Conservation (phyloP, 176 grass and related monocot species). For the Secale cereale region DNA sequence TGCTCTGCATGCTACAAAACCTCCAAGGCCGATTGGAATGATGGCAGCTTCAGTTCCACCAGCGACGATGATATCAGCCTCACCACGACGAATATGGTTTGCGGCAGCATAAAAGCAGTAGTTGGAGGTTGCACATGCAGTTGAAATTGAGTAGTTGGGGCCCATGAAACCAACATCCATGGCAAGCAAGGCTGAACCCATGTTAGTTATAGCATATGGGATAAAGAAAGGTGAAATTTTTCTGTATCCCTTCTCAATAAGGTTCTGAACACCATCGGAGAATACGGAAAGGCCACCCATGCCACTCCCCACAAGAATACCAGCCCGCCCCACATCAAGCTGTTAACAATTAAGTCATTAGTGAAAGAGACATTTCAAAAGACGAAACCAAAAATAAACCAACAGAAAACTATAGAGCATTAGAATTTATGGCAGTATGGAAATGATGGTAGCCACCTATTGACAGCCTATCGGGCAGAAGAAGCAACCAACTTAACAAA, state of each 20-base stretch:
- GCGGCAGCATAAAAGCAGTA: slow-evolving; percentile 65
- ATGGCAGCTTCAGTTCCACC: slow-evolving; percentile 70
- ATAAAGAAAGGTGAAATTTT: slow-evolving; percentile 71
- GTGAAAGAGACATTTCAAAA: background rate
- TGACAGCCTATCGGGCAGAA: background rate
- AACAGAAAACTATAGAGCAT: background rate
- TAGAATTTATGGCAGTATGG: background rate
- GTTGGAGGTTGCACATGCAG: slow-evolving; percentile 67
- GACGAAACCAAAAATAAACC: background rate
- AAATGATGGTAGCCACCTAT: background rate
- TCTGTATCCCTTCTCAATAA: slow-evolving; percentile 58
- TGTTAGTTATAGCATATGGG: slow-evolving; percentile 62
- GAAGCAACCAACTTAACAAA: background rate
- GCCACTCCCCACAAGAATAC: slow-evolving; percentile 66
- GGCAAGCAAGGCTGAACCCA: slow-evolving; percentile 61
- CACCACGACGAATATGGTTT: slow-evolving; percentile 63
- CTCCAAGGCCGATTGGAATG: slow-evolving; percentile 57
- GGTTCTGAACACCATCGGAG: slow-evolving; percentile 43
- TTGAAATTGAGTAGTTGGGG: slow-evolving; percentile 68
- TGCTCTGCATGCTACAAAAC: slow-evolving; percentile 73
- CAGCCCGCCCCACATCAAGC: slow-evolving; percentile 48
- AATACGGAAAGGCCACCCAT: slow-evolving; percentile 64
- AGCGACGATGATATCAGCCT: slow-evolving; percentile 62
- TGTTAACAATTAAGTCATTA: slow-evolving; percentile 26
- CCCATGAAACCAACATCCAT: slow-evolving; percentile 73